Evolutionary conservation across 2,329 filamentous ascomycete genomes (phyloP), one percentile per base, ranked within the genome.

Genomic region (Ascosphaera aggregata): DNA sequence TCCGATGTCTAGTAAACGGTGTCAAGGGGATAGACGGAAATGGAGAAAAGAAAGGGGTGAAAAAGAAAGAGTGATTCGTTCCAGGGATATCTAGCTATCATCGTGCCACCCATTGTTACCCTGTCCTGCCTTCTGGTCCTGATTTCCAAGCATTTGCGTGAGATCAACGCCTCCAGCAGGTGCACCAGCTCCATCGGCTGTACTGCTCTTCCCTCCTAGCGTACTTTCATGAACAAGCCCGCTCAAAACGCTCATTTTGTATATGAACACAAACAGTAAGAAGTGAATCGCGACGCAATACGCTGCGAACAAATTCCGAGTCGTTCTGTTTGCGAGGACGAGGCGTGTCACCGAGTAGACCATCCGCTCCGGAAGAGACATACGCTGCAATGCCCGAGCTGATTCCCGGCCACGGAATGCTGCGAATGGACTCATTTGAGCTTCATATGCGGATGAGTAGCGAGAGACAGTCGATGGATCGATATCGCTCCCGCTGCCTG

Each of bases 361-460:
- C 37, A 82, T 71, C 31, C 89, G 68, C 57, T 98, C 89, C 0
- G 85, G 84, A 7, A 94, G 62, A 49, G 76, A 86, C 84, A 98
- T 92, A 34, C 85, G 73, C 51, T 84, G 82, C 57, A 93, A 85
- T 1, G 86, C 89, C 37, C 91, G 68, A 4, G 82, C 77, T 30
- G 80, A 85, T 60, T 98, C 91, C 39, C 86, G 72, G n/a, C 86
- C 85, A 35, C 86, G 69, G 62, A 98, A 98, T 2, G 84, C 84
- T 18, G 86, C 85, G 55, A 98, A 98, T 0, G 89, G 89, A 9
- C 84, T 93, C 37, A 98, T 77, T 51, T 89, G 92, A 34, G 80
- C 80, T 60, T 98, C 89, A 60, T 98, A 98, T 9, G 84, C 81
- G 42, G 82, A 77, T 43, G 80, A 73, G 58, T 98, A 98, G 36